phyloP scores from a whole-genome alignment of 2,329 filamentous ascomycete species.

The Colletotrichum ledebouriae region DNA sequence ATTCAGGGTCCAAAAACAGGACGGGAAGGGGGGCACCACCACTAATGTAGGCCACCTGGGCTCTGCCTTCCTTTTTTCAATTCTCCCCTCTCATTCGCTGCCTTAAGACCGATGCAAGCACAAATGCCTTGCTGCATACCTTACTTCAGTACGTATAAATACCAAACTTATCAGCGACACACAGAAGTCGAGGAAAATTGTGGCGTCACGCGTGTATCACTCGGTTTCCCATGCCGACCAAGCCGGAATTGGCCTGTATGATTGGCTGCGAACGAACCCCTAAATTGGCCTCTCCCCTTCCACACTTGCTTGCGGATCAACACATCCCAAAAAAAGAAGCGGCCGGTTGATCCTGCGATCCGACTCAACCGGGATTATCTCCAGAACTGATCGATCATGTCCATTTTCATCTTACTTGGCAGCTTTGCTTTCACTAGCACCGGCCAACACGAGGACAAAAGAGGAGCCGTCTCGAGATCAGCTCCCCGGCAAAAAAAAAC shows the following conservation, averaged over 20 bases:
- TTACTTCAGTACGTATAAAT: too few relatives aligned
- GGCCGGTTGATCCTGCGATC: constrained; percentile 1
- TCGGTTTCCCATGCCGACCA: constrained; percentile 26
- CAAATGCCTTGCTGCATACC: too few relatives aligned
- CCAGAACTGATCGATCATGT: neutral
- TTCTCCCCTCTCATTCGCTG: too few relatives aligned
- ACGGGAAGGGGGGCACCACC: constrained; percentile 1
- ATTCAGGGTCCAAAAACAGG: constrained; percentile 4
- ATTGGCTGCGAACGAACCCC: constrained; percentile 18
- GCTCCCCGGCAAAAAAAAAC: neutral
- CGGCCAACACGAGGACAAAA: constrained; percentile 10
- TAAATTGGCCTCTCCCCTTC: neutral
- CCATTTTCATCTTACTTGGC: constrained; percentile 1
- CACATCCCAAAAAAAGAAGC: constrained; percentile 8
- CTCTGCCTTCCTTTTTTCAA: too few relatives aligned
- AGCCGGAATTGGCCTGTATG: constrained; percentile 29
- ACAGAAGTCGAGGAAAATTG: constrained; percentile 22
- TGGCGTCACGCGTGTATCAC: constrained; percentile 42
- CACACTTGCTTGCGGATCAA: neutral
- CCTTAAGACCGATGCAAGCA: too few relatives aligned
- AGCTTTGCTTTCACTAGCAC: neutral
- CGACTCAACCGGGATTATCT: constrained; percentile 11
- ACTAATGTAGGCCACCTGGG: neutral
- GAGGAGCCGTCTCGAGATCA: neutral
- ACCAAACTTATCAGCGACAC: neutral